These are phyloP conservation scores for Paramecium primaurelia DNA, from an alignment of 73 alveolate genomes.

Conservation along the genomic window DNA sequence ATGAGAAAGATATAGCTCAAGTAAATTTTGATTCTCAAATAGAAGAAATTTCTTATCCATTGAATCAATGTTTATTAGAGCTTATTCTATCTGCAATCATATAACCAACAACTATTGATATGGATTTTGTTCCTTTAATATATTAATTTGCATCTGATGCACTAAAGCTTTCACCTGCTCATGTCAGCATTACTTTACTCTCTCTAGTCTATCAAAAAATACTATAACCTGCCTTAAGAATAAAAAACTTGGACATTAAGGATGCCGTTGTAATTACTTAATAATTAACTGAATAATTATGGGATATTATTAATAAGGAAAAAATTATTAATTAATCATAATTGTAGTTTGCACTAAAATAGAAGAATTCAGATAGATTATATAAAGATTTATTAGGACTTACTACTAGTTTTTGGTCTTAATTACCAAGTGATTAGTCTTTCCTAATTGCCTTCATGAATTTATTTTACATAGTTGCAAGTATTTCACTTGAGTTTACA, in stretches of 20 bases:
- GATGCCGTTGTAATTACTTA: neutral
- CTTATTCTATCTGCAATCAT: neutral
- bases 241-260: neutral
- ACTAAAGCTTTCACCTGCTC: neutral
- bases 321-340: neutral
- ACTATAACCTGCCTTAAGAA: neutral
- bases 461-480: neutral
- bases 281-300: neutral
- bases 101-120: neutral
- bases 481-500: neutral
- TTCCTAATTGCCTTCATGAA: neutral
- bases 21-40: neutral
- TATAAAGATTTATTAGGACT: neutral
- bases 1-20: neutral
- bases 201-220: neutral
- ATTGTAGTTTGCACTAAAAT: neutral
- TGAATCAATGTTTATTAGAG: neutral
- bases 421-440: neutral
- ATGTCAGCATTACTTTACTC: neutral
- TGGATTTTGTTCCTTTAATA: neutral
- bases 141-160: neutral
- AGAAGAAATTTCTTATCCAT: neutral
- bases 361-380: neutral
- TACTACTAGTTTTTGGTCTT: neutral
- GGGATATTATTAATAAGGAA: neutral